Evolutionary conservation across 2,329 filamentous ascomycete genomes (phyloP), one percentile per base, ranked within the genome.

Genomic region (Verticillium tricorpus): DNA sequence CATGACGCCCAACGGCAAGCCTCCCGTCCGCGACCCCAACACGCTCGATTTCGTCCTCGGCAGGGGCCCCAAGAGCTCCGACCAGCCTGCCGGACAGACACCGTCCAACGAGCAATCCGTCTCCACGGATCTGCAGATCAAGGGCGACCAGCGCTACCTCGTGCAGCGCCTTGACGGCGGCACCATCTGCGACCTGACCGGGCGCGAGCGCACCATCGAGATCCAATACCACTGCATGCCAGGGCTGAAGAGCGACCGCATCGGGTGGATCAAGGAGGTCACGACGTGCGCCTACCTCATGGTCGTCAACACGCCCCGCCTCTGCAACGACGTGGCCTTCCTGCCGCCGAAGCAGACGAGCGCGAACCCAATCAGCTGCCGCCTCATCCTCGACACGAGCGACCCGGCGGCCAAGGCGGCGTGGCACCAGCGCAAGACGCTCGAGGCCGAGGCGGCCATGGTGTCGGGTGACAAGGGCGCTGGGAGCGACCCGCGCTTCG

Each of bases 261-360:
- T 97, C 69, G 89, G 89, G 54, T 93, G 92, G 87, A 96, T 97
- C 76, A 97, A 97, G 74, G 93, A 97, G 73, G 87, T 94, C 1
- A 90, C 89, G 2, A 97, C 92, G 12, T 97, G 93, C 77, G 87
- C 92, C 14, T 97, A 97, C 72, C 82, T 97, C 60, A 97, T 97
- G 93, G 87, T 96, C 35, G 86, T 97, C 65, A 90, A 96, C 72
- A 97, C 93, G 0, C 92, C 93, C 0, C 88, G 92, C 1, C 85
- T 97, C 14, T 97, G 93, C 77, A 86, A 89, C 71, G 93, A 97
- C 67, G 86, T 92, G 11, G 92, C 92, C 11, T 97, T 97, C 73
- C 80, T 90, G 60, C 93, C 93, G 0, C 91, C 92, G 0, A 87
- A 90, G 68, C 89, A 92, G 64, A 89, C 90, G 60, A 85, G 86